These are phyloP conservation scores for Fusarium udum DNA, from an alignment of 2,329 filamentous ascomycete species.

Conservation along the genomic window DNA sequence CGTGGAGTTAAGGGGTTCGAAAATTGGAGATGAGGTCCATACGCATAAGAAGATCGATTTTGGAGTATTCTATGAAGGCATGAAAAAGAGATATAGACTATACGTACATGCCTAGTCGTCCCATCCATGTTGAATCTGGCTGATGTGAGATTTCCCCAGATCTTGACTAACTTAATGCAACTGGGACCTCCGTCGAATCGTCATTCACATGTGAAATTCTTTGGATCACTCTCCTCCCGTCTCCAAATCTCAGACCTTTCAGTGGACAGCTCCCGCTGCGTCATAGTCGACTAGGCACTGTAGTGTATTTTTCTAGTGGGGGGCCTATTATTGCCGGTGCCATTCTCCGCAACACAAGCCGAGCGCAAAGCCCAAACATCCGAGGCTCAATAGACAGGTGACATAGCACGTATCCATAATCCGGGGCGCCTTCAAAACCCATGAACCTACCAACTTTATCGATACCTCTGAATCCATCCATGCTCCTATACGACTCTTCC, in stretches of 20 bases:
- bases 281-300: conserved; percentile 27
- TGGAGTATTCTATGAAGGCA: not conserved
- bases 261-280: conserved; percentile 24
- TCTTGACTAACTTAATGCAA: conserved; percentile 16
- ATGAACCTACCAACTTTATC: conserved; percentile 24
- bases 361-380: conserved; percentile 33
- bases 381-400: conserved; percentile 36
- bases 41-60: not conserved
- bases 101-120: not conserved
- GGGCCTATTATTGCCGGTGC: conserved; percentile 1
- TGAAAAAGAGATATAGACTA: not conserved
- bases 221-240: not conserved
- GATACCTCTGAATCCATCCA: conserved; percentile 3
- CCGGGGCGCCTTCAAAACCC: conserved; percentile 14
- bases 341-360: conserved; percentile 39
- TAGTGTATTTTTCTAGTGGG: conserved; percentile 3
- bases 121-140: conserved; percentile 19
- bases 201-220: conserved; percentile 34
- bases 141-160: conserved; percentile 32
- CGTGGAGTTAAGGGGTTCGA: conserved; percentile 18
- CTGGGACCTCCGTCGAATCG: conserved; percentile 8
- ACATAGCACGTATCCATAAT: conserved; percentile 21
- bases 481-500: conserved; percentile 5
- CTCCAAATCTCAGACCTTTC: conserved; percentile 12
- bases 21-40: conserved; percentile 3